These are phyloP conservation scores for Xylariaceae sp. DNA, from an alignment of 2,329 filamentous ascomycete genomes.

Conservation along the genomic window DNA sequence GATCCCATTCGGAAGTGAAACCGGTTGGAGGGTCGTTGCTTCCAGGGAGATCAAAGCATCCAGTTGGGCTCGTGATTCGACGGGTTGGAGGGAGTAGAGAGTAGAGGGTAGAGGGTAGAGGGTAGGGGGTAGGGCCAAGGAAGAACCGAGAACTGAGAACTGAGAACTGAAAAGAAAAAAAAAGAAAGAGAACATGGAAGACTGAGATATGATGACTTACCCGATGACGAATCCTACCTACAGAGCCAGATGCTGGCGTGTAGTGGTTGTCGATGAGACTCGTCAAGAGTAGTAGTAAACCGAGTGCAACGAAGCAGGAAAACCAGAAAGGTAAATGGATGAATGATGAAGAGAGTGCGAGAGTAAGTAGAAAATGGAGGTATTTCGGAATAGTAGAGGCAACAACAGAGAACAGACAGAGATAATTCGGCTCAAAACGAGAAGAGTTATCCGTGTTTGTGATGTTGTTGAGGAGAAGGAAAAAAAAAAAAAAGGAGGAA, in stretches of 20 bases:
- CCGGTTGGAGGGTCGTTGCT: neutral
- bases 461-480: neutral
- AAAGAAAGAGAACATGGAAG: neutral
- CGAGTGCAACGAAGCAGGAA: neutral
- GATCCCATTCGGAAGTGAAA: neutral
- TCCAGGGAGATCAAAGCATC: neutral
- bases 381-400: neutral
- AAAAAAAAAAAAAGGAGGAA: neutral
- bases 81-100: too few species aligned
- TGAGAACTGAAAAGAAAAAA: neutral
- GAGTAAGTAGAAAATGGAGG: too few species aligned
- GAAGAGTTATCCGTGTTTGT: neutral
- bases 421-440: neutral
- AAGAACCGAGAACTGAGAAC: too few species aligned
- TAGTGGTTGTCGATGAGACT: neutral
- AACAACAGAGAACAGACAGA: neutral
- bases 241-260: neutral
- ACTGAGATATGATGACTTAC: neutral
- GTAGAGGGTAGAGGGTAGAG: too few species aligned
- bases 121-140: too few species aligned
- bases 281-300: neutral
- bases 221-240: neutral
- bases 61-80: too few species aligned
- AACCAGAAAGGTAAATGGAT: neutral
- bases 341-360: too few species aligned